Evolutionary conservation across 2,329 filamentous ascomycete genomes (phyloP).

Genomic region (Pleoardoris graminearum): DNA sequence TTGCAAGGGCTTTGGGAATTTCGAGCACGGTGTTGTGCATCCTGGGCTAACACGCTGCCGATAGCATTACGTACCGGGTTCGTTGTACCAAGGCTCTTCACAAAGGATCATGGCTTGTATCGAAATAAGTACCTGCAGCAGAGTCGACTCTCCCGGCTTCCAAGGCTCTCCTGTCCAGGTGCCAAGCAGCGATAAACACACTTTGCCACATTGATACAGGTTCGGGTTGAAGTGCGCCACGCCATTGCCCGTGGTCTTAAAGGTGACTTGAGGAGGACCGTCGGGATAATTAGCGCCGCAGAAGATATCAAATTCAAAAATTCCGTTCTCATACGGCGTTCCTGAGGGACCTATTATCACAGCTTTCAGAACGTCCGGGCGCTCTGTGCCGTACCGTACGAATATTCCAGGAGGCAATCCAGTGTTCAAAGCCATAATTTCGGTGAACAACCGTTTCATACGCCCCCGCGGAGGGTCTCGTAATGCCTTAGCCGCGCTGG

Average conservation of each 20-base stretch:
- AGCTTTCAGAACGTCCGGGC: slow-evolving; percentile 56
- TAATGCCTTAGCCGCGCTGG: slow-evolving; percentile 11
- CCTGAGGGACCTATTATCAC: slow-evolving; percentile 55
- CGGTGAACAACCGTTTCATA: slow-evolving; percentile 51
- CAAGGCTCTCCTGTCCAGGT: slow-evolving; percentile 53
- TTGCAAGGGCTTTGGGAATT: no score
- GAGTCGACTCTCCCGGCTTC: slow-evolving; percentile 52
- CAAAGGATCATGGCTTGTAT: slow-evolving; percentile 63
- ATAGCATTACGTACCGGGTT: slow-evolving; percentile 49
- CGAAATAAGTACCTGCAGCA: slow-evolving; percentile 58
- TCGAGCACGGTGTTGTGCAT: background rate
- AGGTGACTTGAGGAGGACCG: slow-evolving; percentile 48
- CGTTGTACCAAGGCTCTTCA: slow-evolving; percentile 59
- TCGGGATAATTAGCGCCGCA: slow-evolving; percentile 50
- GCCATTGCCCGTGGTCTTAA: slow-evolving; percentile 53
- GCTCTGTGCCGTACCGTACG: slow-evolving; percentile 51
- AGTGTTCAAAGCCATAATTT: slow-evolving; percentile 52
- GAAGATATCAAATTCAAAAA: slow-evolving; percentile 60
- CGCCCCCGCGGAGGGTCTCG: slow-evolving; percentile 39
- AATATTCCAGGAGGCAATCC: slow-evolving; percentile 58
- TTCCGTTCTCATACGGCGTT: slow-evolving; percentile 58
- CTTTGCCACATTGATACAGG: slow-evolving; percentile 53
- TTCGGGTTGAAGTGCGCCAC: slow-evolving; percentile 55
- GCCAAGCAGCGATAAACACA: slow-evolving; percentile 27
- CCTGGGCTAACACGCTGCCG: background rate